Conservation (phyloP, 352 stramenopile species). For the Globisporangium cystogenes region DNA sequence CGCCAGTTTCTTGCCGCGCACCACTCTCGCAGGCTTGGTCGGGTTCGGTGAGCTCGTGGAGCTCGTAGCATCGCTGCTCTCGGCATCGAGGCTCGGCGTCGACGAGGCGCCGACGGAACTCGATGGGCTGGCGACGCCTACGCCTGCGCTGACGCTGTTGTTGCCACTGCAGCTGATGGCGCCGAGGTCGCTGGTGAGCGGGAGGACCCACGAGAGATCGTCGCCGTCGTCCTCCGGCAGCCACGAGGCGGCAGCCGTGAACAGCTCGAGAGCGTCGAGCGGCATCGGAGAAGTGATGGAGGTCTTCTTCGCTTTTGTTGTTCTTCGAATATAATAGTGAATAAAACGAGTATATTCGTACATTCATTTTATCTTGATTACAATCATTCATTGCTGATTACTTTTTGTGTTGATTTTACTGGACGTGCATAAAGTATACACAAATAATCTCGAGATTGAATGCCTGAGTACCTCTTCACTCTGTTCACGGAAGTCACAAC, state of each 20-base stretch:
- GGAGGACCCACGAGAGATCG: neutral
- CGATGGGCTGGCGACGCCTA: neutral
- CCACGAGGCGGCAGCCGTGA: neutral
- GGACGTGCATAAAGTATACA: no score
- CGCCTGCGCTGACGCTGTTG: neutral
- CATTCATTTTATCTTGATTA: no score
- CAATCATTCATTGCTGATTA: no score
- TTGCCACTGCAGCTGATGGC: no score
- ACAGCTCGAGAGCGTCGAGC: neutral
- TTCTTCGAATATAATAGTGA: no score
- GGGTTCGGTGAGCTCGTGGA: neutral
- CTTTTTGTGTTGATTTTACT: no score
- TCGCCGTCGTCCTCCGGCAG: neutral
- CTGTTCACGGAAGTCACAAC: no score
- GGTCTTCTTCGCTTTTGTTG: no score
- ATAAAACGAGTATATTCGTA: no score
- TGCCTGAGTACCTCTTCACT: no score
- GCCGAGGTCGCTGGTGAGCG: neutral
- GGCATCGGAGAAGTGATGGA: neutral
- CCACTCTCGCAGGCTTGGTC: no score
- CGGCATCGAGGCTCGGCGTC: neutral
- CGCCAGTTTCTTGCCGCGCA: neutral
- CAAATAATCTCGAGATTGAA: no score
- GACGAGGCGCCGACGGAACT: neutral
- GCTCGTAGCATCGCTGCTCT: neutral